Percentiles rank a stretch among this genome's conserved stretches.
Evolutionary conservation across 148 eudicot genomes (phyloP).

Genomic region (Limonium bicolor): DNA sequence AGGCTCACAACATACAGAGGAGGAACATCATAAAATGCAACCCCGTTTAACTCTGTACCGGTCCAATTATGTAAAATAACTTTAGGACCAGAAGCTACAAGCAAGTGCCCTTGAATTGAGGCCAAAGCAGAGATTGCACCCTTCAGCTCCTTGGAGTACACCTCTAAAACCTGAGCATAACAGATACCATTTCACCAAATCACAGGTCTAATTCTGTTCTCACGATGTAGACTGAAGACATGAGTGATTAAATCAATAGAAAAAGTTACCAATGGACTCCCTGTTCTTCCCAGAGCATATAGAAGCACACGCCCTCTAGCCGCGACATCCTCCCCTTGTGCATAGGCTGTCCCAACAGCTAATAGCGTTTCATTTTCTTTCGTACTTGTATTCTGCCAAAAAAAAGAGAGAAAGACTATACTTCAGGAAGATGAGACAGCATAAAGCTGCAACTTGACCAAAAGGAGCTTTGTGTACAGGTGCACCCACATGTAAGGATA

Average conservation of each 20-base stretch:
- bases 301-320: slow-evolving; percentile 95
- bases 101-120: slow-evolving; percentile 89
- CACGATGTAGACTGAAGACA: neutral
- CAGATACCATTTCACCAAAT: too few relatives aligned
- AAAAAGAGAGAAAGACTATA: slow-evolving; percentile 6
- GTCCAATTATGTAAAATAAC: slow-evolving; percentile 90
- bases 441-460: too few relatives aligned
- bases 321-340: slow-evolving; percentile 98
- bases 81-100: slow-evolving; percentile 94
- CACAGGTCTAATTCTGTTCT: neutral
- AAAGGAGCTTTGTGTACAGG: too few relatives aligned
- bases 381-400: slow-evolving; percentile 61
- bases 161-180: slow-evolving; percentile 84
- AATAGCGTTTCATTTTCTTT: slow-evolving; percentile 83
- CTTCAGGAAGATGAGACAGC: too few relatives aligned
- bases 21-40: slow-evolving; percentile 85
- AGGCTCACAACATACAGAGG: slow-evolving; percentile 97
- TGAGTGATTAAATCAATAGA: too few relatives aligned
- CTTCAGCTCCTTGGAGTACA: slow-evolving; percentile 85
- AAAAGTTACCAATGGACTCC: too few relatives aligned
- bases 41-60: slow-evolving; percentile 80
- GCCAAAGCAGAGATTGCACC: slow-evolving; percentile 98
- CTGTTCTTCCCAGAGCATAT: slow-evolving; percentile 63
- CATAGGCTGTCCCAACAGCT: slow-evolving; percentile 95
- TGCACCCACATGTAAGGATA: too few relatives aligned